A percentile compares a stretch with the other conserved stretches of the same genome.
Evolutionary conservation across 805 yeast genomes (phyloP).

Genomic region (Torulaspora quercuum): DNA sequence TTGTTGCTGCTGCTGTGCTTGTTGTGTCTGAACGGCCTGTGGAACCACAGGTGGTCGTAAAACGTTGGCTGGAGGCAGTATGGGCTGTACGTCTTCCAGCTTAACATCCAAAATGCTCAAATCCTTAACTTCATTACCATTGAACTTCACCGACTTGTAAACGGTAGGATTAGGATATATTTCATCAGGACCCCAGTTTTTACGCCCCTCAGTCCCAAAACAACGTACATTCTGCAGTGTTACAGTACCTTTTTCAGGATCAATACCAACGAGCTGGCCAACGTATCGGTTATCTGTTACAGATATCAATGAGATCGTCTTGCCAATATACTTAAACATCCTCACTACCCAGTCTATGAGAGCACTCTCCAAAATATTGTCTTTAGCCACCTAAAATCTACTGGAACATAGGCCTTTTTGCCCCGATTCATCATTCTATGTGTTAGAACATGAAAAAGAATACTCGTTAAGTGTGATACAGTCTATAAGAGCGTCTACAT

Average conservation of each 20-base stretch:
- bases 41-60: slow-evolving; percentile 14
- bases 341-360: too few species aligned
- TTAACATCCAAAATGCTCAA: slow-evolving; percentile 76
- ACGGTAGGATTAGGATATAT: slow-evolving; percentile 65
- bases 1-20: slow-evolving; percentile 15
- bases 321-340: slow-evolving; percentile 93
- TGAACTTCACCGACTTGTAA: slow-evolving; percentile 74
- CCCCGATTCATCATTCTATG: too few species aligned
- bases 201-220: slow-evolving; percentile 90
- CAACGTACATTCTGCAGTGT: slow-evolving; percentile 75
- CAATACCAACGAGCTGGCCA: slow-evolving; percentile 81
- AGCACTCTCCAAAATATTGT: too few species aligned
- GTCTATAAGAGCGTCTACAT: too few species aligned
- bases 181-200: slow-evolving; percentile 64
- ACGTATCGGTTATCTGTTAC: slow-evolving; percentile 58
- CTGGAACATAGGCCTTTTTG: too few species aligned
- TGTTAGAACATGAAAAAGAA: too few species aligned
- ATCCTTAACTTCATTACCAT: slow-evolving; percentile 91
- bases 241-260: slow-evolving; percentile 87
- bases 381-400: too few species aligned
- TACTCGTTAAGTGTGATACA: too few species aligned
- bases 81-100: slow-evolving; percentile 58
- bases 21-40: slow-evolving; percentile 2
- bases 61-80: slow-evolving; percentile 29
- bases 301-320: slow-evolving; percentile 45